These are phyloP conservation scores for Aspergillus wentii DNA, from an alignment of 495 filamentous ascomycete genomes.

Conservation along the genomic window DNA sequence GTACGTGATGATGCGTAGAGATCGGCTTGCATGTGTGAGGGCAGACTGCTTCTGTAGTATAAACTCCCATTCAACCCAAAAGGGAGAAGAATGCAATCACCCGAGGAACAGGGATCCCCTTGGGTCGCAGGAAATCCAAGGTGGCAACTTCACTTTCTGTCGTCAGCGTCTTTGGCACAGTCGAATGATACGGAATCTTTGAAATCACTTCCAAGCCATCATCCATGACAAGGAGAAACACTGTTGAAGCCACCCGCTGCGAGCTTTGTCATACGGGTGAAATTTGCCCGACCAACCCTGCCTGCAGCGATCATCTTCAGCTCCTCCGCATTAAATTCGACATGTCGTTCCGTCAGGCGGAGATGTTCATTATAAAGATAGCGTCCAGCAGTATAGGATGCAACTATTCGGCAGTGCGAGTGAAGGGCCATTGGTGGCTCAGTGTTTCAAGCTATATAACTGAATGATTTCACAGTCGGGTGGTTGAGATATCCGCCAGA, in stretches of 20 bases:
- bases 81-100: background rate
- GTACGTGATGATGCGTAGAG: background rate
- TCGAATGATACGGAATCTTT: slow-evolving; percentile 21
- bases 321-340: background rate
- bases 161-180: slow-evolving; percentile 19
- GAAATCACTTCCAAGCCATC: slow-evolving; percentile 22
- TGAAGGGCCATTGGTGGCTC: too few species aligned
- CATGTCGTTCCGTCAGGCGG: background rate
- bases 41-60: slow-evolving; percentile 2
- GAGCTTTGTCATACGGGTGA: slow-evolving; percentile 18
- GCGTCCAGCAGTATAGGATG: background rate
- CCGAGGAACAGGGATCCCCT: slow-evolving; percentile 19
- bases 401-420: too few species aligned
- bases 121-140: slow-evolving; percentile 20
- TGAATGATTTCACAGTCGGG: too few species aligned
- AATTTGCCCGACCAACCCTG: background rate
- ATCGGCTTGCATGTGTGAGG: background rate
- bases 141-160: slow-evolving; percentile 35
- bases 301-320: background rate
- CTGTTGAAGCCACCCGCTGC: slow-evolving; percentile 30
- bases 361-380: background rate
- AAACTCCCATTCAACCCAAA: slow-evolving; percentile 6
- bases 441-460: too few species aligned
- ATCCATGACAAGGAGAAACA: slow-evolving; percentile 19
- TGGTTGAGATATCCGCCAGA: too few species aligned